Evolutionary conservation across 163 green algal species (phyloP), one percentile per base, ranked within the genome.

Genomic region (Scenedesmus sp.): DNA sequence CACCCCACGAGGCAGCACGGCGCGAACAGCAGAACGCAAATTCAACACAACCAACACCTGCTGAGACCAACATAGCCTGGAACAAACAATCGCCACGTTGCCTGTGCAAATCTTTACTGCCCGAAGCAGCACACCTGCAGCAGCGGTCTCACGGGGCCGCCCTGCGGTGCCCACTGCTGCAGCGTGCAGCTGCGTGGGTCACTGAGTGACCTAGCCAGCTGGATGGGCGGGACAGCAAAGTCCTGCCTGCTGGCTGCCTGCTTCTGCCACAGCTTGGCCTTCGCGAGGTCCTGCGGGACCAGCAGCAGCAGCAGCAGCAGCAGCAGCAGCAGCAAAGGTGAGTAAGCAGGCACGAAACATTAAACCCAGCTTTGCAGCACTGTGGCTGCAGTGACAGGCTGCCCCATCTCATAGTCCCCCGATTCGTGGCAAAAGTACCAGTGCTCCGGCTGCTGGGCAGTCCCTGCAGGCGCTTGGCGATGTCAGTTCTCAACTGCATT

Each of bases 61-160:
- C n/a, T n/a, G n/a, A n/a, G n/a, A n/a, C n/a, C n/a, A n/a, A n/a
- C n/a, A n/a, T n/a, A n/a, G n/a, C n/a, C n/a, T n/a, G n/a, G n/a
- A n/a, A n/a, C n/a, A n/a, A n/a, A n/a, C n/a, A n/a, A n/a, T n/a
- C n/a, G n/a, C n/a, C n/a, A n/a, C n/a, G n/a, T n/a, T n/a, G n/a
- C n/a, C n/a, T n/a, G n/a, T n/a, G n/a, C n/a, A n/a, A n/a, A n/a
- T n/a, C n/a, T n/a, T n/a, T n/a, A n/a, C n/a, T n/a, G n/a, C n/a
- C n/a, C n/a, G n/a, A n/a, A n/a, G n/a, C n/a, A n/a, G n/a, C n/a
- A n/a, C n/a, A 88, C 87, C 88, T 92, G 88, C 80, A 92, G 80
- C 26, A 92, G 44, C 20, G 88, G 88, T 20, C 88, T 51, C 80
- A 97, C 94, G 16, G 95, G 94, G 0, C 90, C 91, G 16, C 87